phyloP scores from a whole-genome alignment of 768 basidiomycete species.

The Kwoniella bestiolae region DNA sequence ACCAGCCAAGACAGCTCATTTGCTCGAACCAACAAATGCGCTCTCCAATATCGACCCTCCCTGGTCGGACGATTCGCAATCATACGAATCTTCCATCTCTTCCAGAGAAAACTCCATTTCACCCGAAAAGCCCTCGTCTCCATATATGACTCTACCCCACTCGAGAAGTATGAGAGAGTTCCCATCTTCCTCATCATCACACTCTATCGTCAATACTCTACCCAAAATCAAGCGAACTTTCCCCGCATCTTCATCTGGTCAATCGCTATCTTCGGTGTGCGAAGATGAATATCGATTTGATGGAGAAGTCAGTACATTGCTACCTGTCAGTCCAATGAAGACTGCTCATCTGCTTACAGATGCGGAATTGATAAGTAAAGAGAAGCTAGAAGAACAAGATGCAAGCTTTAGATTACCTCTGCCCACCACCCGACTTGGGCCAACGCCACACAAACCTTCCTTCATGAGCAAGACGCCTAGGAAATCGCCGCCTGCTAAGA shows the following conservation, averaged over 20 bases:
- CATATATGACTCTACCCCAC: background rate
- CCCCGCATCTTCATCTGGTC: conserved; percentile 37
- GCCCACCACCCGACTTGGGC: background rate
- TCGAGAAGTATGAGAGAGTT: background rate
- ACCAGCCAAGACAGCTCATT: conserved; percentile 21
- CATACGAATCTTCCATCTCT: conserved; percentile 7
- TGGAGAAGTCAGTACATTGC: conserved; percentile 17
- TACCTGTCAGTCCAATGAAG: conserved; percentile 29
- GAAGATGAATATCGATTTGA: conserved; percentile 21
- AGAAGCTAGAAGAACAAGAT: conserved; percentile 9
- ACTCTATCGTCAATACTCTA: background rate
- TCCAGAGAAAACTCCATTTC: conserved; percentile 8
- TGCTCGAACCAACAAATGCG: conserved; percentile 21
- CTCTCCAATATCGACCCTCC: conserved; percentile 18
- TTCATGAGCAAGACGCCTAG: conserved; percentile 10
- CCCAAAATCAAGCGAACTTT: conserved; percentile 27
- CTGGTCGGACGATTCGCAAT: conserved; percentile 17
- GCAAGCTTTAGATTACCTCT: conserved; percentile 11
- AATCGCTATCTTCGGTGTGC: conserved; percentile 28
- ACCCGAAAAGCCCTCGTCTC: background rate
- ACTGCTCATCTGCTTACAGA: conserved; percentile 17
- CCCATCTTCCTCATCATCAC: conserved; percentile 6
- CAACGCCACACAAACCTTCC: conserved; percentile 2
- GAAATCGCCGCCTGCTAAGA: conserved; percentile 5
- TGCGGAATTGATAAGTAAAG: conserved; percentile 10